Conservation (phyloP, 371 early-diverging fungal species). For the Mucor irregularis region DNA sequence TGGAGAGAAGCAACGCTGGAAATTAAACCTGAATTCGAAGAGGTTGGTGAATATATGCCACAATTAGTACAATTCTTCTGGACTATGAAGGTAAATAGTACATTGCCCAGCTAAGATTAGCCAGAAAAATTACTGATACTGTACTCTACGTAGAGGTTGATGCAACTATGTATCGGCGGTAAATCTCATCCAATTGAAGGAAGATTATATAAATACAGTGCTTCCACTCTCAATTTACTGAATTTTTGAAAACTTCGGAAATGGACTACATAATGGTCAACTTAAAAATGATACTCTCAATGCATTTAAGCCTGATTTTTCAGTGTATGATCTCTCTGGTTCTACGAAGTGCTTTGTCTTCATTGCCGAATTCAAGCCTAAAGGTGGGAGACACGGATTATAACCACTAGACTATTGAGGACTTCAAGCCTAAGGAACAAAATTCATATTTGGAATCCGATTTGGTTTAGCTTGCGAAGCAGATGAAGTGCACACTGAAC, state of each 20-base stretch:
- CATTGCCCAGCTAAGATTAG: background rate
- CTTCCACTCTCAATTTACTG: too few relatives aligned
- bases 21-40: constrained; percentile 8
- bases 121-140: background rate
- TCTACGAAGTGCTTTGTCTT: background rate
- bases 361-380: constrained; percentile 16
- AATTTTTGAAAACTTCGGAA: too few relatives aligned
- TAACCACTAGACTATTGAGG: too few relatives aligned
- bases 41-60: constrained; percentile 2
- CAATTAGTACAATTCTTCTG: constrained; percentile 12
- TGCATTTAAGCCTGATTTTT: constrained; percentile 12
- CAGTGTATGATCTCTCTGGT: constrained; percentile 8
- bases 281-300: background rate
- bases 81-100: constrained; percentile 6
- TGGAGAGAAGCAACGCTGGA: constrained; percentile 3
- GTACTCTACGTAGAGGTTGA: background rate
- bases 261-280: constrained; percentile 12
- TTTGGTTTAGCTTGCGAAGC: constrained; percentile 6
- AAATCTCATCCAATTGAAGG: background rate
- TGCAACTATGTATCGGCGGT: background rate
- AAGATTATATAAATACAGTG: too few relatives aligned
- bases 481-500: constrained; percentile 1
- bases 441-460: constrained; percentile 1
- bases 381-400: too few relatives aligned
- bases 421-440: background rate